Conservation (phyloP, 2,329 filamentous ascomycete species). For the Fusarium pseudoanthophilum region DNA sequence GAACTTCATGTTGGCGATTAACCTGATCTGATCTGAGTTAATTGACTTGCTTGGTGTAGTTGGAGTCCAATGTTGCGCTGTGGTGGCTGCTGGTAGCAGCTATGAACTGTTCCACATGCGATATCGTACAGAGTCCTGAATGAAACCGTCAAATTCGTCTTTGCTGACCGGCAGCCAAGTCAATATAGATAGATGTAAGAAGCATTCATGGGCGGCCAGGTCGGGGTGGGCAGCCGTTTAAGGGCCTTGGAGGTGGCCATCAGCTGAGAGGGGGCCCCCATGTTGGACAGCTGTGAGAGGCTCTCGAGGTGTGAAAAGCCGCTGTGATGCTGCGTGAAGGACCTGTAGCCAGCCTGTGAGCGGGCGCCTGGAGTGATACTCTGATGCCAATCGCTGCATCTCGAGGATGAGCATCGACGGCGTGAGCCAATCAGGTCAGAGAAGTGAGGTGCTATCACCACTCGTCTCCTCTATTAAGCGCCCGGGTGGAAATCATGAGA, state of each 20-base stretch:
- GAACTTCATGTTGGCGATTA: constrained; percentile 40
- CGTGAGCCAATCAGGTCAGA: constrained; percentile 44
- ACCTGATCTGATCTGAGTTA: neutral
- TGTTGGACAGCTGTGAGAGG: constrained; percentile 28
- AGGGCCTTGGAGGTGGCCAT: constrained; percentile 39
- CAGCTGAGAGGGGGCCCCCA: constrained; percentile 22
- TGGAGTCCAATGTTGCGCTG: neutral
- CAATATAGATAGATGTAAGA: constrained; percentile 16
- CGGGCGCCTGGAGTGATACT: constrained; percentile 37
- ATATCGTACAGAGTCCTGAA: constrained; percentile 3
- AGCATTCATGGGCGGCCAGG: constrained; percentile 7
- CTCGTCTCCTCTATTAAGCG: constrained; percentile 46
- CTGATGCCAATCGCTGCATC: constrained; percentile 32
- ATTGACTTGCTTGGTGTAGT: neutral
- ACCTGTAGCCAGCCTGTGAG: constrained; percentile 31
- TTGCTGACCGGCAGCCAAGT: constrained; percentile 29
- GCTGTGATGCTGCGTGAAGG: constrained; percentile 30
- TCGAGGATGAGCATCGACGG: constrained; percentile 7
- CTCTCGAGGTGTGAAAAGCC: constrained; percentile 25
- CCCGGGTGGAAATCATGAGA: constrained; percentile 43
- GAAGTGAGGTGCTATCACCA: constrained; percentile 28
- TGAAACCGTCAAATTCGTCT: constrained; percentile 13
- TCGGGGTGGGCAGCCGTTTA: constrained; percentile 45
- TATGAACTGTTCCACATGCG: constrained; percentile 33
- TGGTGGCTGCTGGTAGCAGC: constrained; percentile 40